Conservation (phyloP, 1,284 basidiomycete genomes). For the Paramarasmius palmivorus region DNA sequence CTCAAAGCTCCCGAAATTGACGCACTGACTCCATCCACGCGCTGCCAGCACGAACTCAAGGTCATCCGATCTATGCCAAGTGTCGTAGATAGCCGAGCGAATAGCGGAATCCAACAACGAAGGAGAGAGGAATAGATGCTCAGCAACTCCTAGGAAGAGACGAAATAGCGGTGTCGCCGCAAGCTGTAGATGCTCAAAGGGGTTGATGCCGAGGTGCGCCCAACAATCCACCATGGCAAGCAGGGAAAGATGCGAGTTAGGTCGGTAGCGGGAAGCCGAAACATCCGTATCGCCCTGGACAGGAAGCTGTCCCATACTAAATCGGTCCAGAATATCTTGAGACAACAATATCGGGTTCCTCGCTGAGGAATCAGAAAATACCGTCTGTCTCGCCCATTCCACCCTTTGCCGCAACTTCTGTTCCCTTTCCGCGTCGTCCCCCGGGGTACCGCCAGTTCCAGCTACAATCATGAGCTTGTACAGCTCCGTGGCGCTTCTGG, state of each 20-base stretch:
- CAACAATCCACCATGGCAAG: slow-evolving; percentile 99
- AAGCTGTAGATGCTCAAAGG: slow-evolving; percentile 89
- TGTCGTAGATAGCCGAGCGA: slow-evolving; percentile 76
- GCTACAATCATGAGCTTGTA: slow-evolving; percentile 97
- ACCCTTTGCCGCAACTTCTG: slow-evolving; percentile 65
- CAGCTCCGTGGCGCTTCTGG: slow-evolving; percentile 82
- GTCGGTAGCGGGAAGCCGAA: slow-evolving; percentile 34
- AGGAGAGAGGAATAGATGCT: slow-evolving; percentile 85
- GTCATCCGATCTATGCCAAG: slow-evolving; percentile 87
- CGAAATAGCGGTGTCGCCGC: slow-evolving; percentile 97
- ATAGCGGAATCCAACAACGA: slow-evolving; percentile 70
- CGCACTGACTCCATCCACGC: slow-evolving; percentile 95
- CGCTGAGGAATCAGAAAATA: slow-evolving; percentile 62
- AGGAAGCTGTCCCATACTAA: slow-evolving; percentile 65
- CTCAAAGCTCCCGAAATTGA: slow-evolving; percentile 91
- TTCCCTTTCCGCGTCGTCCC: slow-evolving; percentile 41
- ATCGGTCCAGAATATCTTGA: slow-evolving; percentile 87
- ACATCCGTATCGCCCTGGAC: slow-evolving; percentile 15
- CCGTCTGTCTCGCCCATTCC: slow-evolving; percentile 73
- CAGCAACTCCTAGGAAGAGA: slow-evolving; percentile 96
- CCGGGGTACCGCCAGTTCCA: slow-evolving; percentile 34
- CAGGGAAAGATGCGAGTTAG: slow-evolving; percentile 94
- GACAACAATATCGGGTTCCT: slow-evolving; percentile 80
- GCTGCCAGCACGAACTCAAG: slow-evolving; percentile 94
- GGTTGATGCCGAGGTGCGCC: slow-evolving; percentile 86